These are phyloP conservation scores for Aspergillus candidus DNA, from an alignment of 2,329 filamentous ascomycete species.

Conservation along the genomic window DNA sequence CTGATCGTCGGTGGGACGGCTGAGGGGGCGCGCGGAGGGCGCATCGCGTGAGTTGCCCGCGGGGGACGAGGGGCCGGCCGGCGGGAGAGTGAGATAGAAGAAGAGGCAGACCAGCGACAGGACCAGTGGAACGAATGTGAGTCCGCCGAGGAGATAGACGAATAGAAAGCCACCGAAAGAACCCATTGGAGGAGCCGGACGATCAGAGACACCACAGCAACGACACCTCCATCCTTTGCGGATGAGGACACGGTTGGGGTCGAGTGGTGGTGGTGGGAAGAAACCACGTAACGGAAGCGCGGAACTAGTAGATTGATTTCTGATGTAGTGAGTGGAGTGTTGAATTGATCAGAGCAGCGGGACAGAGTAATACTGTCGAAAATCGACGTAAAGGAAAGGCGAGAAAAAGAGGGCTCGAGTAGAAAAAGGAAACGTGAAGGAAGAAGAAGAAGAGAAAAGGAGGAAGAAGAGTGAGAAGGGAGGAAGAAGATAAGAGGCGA, in stretches of 20 bases:
- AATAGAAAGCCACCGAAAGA: constrained; percentile 55
- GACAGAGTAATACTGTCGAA: neutral
- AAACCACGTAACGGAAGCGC: constrained; percentile 5
- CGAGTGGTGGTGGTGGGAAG: constrained; percentile 2
- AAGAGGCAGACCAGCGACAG: constrained; percentile 57
- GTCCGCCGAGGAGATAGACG: constrained; percentile 76
- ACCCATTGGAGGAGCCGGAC: constrained; percentile 34
- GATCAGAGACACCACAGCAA: constrained; percentile 26
- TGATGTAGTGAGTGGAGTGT: neutral
- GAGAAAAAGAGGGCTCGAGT: neutral
- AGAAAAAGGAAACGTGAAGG: neutral
- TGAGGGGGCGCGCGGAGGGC: constrained; percentile 20
- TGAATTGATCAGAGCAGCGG: constrained; percentile 5
- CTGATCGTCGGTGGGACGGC: constrained; percentile 59
- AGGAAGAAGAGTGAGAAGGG: neutral
- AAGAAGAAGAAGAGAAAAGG: neutral
- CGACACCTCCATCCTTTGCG: constrained; percentile 24
- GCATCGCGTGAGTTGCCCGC: constrained; percentile 33
- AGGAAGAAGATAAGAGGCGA: neutral
- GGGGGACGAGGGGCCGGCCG: constrained; percentile 17
- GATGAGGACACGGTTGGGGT: neutral
- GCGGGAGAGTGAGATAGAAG: constrained; percentile 62
- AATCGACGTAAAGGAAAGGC: neutral
- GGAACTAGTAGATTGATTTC: neutral
- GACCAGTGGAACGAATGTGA: constrained; percentile 78